Percentiles rank a stretch among this genome's conserved stretches.
These are phyloP conservation scores for Bipolaris gigantea DNA, from an alignment of 2,329 filamentous ascomycete species.

Conservation along the genomic window DNA sequence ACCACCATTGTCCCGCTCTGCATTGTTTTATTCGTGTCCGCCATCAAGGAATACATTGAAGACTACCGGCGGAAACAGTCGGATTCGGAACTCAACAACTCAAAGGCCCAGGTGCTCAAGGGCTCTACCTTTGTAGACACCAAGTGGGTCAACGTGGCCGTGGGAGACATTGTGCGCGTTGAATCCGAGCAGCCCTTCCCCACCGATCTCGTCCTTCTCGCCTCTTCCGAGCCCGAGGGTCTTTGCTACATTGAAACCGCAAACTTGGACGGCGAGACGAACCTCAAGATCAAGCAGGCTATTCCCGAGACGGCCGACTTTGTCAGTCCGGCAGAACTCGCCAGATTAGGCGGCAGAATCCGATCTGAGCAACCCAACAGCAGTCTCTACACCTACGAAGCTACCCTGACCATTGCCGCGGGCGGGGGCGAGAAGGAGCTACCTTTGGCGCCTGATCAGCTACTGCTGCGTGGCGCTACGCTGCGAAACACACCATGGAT, in stretches of 20 bases:
- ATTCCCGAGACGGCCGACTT: constrained; percentile 88
- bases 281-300: constrained; percentile 97
- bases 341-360: constrained; percentile 80
- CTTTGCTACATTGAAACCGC: constrained; percentile 98
- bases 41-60: constrained; percentile 90
- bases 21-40: constrained; percentile 90
- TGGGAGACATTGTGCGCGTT: constrained; percentile 90
- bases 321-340: constrained; percentile 84
- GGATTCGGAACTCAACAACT: constrained; percentile 84
- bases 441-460: constrained; percentile 85
- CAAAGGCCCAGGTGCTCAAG: constrained; percentile 78
- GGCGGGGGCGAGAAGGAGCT: constrained; percentile 93
- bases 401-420: constrained; percentile 85
- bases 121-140: constrained; percentile 83
- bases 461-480: constrained; percentile 89
- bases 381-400: constrained; percentile 97
- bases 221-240: constrained; percentile 95
- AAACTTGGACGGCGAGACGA: constrained; percentile 96
- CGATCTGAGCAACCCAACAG: constrained; percentile 97
- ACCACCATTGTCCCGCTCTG: constrained; percentile 94
- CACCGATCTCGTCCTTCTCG: constrained; percentile 86
- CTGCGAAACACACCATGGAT: constrained; percentile 97
- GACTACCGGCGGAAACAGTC: constrained; percentile 88
- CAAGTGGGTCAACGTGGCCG: constrained; percentile 90
- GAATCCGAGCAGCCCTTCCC: constrained; percentile 95